Conservation (phyloP, 2,329 filamentous ascomycete species). For the Apiospora koreana region DNA sequence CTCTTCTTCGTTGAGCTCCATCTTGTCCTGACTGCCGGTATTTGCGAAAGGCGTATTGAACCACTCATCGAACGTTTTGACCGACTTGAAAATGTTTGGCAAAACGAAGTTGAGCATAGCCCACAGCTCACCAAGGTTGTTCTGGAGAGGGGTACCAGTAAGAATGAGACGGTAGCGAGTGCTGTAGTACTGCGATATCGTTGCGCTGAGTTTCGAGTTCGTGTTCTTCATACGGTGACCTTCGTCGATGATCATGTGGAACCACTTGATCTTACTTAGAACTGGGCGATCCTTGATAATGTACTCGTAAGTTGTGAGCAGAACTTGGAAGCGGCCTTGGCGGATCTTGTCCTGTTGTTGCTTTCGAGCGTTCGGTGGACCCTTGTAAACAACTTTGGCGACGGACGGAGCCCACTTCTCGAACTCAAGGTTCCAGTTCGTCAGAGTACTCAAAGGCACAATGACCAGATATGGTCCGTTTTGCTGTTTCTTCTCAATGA, state of each 20-base stretch:
- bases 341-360: constrained; percentile 91
- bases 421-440: constrained; percentile 98
- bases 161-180: constrained; percentile 95
- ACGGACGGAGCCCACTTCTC: constrained; percentile 97
- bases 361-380: constrained; percentile 84
- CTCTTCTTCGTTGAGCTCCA: constrained; percentile 99
- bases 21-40: constrained; percentile 96
- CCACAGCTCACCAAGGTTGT: constrained; percentile 95
- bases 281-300: constrained; percentile 98
- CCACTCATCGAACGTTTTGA: constrained; percentile 99
- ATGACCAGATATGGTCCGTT: constrained; percentile 93
- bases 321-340: constrained; percentile 91
- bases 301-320: constrained; percentile 98
- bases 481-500: constrained; percentile 94
- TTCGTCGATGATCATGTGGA: constrained; percentile 99
- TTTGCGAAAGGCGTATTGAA: constrained; percentile 99
- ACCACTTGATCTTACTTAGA: constrained; percentile 98
- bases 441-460: constrained; percentile 92
- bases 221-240: constrained; percentile 99
- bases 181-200: constrained; percentile 91
- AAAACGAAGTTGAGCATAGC: constrained; percentile 97
- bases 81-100: constrained; percentile 98
- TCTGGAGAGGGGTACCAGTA: constrained; percentile 95
- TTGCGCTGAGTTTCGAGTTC: constrained; percentile 92
- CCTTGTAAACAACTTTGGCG: constrained; percentile 91